phyloP scores from a whole-genome alignment of 2,329 filamentous ascomycete species.

The Nemania sp. region DNA sequence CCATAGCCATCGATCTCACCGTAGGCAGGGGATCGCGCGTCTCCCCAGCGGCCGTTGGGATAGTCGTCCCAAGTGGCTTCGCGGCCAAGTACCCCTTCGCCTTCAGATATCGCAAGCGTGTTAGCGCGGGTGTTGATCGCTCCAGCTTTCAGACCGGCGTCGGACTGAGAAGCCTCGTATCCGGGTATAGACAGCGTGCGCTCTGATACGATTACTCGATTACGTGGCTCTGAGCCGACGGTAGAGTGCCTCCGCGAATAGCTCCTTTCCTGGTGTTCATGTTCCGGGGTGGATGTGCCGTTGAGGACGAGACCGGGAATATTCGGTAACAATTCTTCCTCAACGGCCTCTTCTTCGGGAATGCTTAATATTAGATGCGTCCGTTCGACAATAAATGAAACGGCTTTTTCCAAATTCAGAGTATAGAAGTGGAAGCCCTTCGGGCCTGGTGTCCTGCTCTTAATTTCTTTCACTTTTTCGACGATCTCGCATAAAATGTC shows the following conservation, averaged over 20 bases:
- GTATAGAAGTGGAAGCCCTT: constrained; percentile 97
- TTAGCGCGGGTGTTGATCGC: constrained; percentile 78
- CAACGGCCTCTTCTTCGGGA: constrained; percentile 53
- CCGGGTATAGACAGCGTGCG: constrained; percentile 61
- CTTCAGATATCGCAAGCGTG: constrained; percentile 91
- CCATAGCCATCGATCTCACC: constrained; percentile 98
- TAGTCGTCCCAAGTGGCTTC: constrained; percentile 99
- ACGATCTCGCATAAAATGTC: constrained; percentile 85
- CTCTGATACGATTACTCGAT: constrained; percentile 80
- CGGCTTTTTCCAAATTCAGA: constrained; percentile 92
- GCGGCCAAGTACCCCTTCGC: constrained; percentile 82
- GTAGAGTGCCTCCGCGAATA: constrained; percentile 67
- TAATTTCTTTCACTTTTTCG: constrained; percentile 71
- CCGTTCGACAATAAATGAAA: constrained; percentile 87
- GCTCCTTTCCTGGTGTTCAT: constrained; percentile 40
- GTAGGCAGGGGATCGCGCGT: constrained; percentile 88
- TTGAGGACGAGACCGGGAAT: constrained; percentile 57
- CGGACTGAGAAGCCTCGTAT: constrained; percentile 73
- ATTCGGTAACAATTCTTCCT: constrained; percentile 49
- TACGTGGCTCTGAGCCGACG: constrained; percentile 81
- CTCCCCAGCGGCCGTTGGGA: constrained; percentile 94
- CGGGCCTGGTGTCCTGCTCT: constrained; percentile 59
- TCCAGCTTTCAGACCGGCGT: constrained; percentile 75
- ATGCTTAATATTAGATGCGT: constrained; percentile 72
- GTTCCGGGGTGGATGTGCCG: constrained; percentile 42